These are phyloP conservation scores for Penicillium simplicissimum DNA, from an alignment of 495 filamentous ascomycete genomes.

Conservation along the genomic window DNA sequence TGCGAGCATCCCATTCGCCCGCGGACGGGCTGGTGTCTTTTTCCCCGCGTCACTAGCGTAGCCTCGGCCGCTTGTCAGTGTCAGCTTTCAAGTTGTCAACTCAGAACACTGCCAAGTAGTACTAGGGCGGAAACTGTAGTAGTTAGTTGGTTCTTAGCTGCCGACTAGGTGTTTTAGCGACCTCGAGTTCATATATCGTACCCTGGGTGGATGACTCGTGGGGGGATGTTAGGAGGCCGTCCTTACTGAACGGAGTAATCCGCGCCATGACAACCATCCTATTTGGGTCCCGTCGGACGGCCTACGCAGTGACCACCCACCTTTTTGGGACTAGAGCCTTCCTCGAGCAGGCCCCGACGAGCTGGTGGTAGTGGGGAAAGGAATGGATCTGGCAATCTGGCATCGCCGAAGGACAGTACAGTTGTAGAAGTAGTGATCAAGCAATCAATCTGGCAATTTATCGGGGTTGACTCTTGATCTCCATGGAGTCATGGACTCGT, in stretches of 20 bases:
- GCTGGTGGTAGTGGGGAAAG: conserved; percentile 3
- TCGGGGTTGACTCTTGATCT: background rate
- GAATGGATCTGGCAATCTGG: background rate
- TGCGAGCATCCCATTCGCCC: conserved; percentile 1
- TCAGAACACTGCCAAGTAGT: background rate
- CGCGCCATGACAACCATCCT: background rate
- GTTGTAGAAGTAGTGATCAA: background rate
- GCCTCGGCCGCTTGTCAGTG: conserved; percentile 12
- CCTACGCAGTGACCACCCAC: background rate
- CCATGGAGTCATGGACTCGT: too few species aligned
- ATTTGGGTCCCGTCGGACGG: background rate
- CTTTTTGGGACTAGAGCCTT: background rate
- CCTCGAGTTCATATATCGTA: too few species aligned
- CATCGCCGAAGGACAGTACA: background rate
- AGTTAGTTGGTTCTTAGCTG: too few species aligned
- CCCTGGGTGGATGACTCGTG: too few species aligned
- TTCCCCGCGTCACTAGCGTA: conserved; percentile 18
- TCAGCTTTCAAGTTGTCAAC: conserved; percentile 7
- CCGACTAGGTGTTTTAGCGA: too few species aligned
- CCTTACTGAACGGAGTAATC: background rate
- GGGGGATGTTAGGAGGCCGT: background rate
- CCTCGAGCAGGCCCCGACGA: too few species aligned
- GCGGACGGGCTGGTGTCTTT: background rate
- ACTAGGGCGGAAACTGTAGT: too few species aligned
- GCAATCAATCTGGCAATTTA: background rate